Conservation (phyloP, 164 flowering plant species). For the Stephania cephalantha region DNA sequence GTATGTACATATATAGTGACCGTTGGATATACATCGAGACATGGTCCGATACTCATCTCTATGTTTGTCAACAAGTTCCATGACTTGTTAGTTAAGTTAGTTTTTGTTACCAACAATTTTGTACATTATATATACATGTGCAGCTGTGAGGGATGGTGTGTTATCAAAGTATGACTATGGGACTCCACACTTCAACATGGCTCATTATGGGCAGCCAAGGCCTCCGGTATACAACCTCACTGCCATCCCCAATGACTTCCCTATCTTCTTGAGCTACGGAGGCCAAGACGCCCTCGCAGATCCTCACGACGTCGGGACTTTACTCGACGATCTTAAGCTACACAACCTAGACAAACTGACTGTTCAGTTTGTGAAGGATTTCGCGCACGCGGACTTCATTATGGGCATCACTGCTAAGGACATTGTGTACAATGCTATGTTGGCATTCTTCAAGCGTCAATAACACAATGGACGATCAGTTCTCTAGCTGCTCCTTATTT, state of each 20-base stretch:
- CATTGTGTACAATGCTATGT: constrained; percentile 38
- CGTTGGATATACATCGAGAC: too few relatives aligned
- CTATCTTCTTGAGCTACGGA: constrained; percentile 71
- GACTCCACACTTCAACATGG: constrained; percentile 25
- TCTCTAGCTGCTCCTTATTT: too few relatives aligned
- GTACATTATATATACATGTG: neutral
- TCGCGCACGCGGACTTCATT: constrained; percentile 62
- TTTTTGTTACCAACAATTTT: too few relatives aligned
- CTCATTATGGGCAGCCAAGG: constrained; percentile 37
- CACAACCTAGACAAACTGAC: constrained; percentile 54
- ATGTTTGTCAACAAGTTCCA: too few relatives aligned
- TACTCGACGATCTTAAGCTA: constrained; percentile 49
- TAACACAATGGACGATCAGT: neutral
- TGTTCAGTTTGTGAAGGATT: constrained; percentile 46
- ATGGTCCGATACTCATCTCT: too few relatives aligned
- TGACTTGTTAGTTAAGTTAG: too few relatives aligned
- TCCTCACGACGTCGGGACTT: constrained; percentile 33
- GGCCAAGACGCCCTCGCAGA: constrained; percentile 61
- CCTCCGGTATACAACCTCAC: constrained; percentile 60
- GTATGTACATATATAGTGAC: too few relatives aligned
- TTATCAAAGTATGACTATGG: constrained; percentile 51
- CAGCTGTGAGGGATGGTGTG: constrained; percentile 51
- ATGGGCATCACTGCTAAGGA: constrained; percentile 61
- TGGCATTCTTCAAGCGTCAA: constrained; percentile 48
- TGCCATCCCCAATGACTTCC: constrained; percentile 53